Percentiles rank a stretch among this genome's conserved stretches.
These are phyloP conservation scores for Yamadazyma ubonensis DNA, from an alignment of 805 yeast genomes.

Conservation along the genomic window DNA sequence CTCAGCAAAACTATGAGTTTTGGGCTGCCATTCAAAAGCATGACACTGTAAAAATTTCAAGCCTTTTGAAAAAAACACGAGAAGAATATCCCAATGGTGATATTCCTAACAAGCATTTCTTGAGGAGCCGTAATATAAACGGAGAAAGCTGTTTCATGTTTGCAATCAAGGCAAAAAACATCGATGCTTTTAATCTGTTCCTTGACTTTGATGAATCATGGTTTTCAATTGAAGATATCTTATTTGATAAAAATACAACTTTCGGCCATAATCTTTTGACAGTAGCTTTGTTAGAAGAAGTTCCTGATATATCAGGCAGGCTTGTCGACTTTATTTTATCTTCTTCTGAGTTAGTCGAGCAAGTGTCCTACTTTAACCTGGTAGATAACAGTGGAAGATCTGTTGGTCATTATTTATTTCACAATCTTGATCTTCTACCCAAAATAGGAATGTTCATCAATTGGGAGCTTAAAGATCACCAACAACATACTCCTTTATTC, in stretches of 20 bases:
- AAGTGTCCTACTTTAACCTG: constrained; percentile 46
- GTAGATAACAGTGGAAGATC: constrained; percentile 56
- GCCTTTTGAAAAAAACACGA: constrained; percentile 15
- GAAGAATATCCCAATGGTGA: constrained; percentile 11
- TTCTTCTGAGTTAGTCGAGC: constrained; percentile 47
- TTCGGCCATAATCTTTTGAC: constrained; percentile 56
- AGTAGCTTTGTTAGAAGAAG: constrained; percentile 59
- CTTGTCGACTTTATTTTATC: constrained; percentile 41
- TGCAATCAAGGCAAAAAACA: constrained; percentile 52
- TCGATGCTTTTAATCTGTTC: constrained; percentile 45
- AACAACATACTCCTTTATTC: constrained; percentile 76
- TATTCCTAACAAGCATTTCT: constrained; percentile 21
- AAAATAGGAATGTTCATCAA: constrained; percentile 57
- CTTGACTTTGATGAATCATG: constrained; percentile 45
- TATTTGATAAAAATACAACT: constrained; percentile 57
- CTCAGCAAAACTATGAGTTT: constrained; percentile 49
- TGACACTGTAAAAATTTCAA: constrained; percentile 20
- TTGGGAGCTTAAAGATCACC: constrained; percentile 67
- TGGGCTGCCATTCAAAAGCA: constrained; percentile 50
- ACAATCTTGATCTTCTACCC: constrained; percentile 50
- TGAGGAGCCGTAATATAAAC: constrained; percentile 28
- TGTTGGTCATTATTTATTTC: constrained; percentile 72
- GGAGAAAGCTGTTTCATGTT: constrained; percentile 75
- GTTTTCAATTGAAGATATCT: constrained; percentile 64
- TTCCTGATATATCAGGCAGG: constrained; percentile 44